Base-by-base conservation (phyloP, 768 basidiomycete species). In the Peribolospora baueri region DNA sequence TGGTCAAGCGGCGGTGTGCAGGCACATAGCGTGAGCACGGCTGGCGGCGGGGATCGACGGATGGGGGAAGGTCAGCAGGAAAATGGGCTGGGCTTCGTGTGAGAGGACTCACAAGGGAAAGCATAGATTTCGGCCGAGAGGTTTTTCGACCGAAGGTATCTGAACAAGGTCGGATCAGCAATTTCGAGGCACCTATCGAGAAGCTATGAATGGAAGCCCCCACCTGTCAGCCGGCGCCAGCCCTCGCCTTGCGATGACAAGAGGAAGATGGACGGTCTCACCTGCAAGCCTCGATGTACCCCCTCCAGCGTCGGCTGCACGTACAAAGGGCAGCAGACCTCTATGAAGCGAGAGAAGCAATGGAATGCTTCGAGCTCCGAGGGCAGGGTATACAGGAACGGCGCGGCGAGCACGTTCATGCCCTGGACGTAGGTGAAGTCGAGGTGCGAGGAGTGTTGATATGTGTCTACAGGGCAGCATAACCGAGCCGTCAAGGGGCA, bases 361-460 rank as follows among this genome's bases (percentile, higher is more conserved):
- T 81, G 88, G 68, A 95, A 98, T 1, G 93, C 93, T 67, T 98
- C 93, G n/a, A 97, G 69, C 67, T 98, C 87, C 7, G 87, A 87
- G 5, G 93, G 90, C 78, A 97, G 84, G 8, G 84, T 86, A 65
- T 93, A 98, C 39, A 98, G 74, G 68, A 97, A 98, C 0, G 93
- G 93, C 3, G 93, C 93, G 25, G 90, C 87, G 42, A 98, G 78
- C 50, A 97, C 93, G 66, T 98, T 98, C 87, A 93, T 95, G 40
- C 93, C 93, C 69, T 98, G 91, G 7, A 98, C 90, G 63, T 97
- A 98, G 40, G 84, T 87, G 68, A 95, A 93, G 7, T 77, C 84
- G 46, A 85, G 74, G 56, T 78, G 79, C n/a, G 82, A 76, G 0
- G 71, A 25, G 49, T 51, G 42, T 51, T 39, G 14, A 50, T 51